Evolutionary conservation across 805 yeast species (phyloP).

Genomic region (Saturnispora galanensis): DNA sequence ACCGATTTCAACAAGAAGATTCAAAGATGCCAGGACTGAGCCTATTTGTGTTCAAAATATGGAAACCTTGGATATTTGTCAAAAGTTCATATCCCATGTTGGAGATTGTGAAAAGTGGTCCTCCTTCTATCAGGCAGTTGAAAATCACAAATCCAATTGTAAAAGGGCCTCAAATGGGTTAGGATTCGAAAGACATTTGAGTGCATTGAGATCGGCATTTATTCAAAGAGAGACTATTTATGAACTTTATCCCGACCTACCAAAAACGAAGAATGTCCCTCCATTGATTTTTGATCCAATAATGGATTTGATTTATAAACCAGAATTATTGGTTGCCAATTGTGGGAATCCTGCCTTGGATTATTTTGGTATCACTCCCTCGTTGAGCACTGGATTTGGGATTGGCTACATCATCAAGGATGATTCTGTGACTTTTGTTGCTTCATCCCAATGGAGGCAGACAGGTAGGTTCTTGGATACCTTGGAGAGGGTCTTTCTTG

Average conservation of each 20-base stretch:
- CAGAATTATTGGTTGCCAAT: constrained; percentile 36
- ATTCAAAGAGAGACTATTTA: constrained; percentile 39
- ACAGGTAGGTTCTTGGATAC: constrained; percentile 47
- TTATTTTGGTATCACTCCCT: constrained; percentile 52
- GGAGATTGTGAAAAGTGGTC: constrained; percentile 38
- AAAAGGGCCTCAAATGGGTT: constrained; percentile 46
- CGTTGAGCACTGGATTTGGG: constrained; percentile 49
- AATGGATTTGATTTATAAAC: constrained; percentile 27
- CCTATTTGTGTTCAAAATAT: constrained; percentile 57
- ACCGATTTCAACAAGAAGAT: constrained; percentile 58
- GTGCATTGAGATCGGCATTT: constrained; percentile 50
- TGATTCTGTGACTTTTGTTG: constrained; percentile 40
- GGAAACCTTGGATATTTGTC: constrained; percentile 41
- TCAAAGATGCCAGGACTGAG: constrained; percentile 61
- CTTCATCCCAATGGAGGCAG: constrained; percentile 52
- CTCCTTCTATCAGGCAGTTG: constrained; percentile 40
- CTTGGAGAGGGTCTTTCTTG: constrained; percentile 39
- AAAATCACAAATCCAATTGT: constrained; percentile 35
- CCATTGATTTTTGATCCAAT: constrained; percentile 36
- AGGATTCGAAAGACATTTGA: constrained; percentile 67
- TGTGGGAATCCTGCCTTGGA: constrained; percentile 54
- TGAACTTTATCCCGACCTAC: constrained; percentile 34
- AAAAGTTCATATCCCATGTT: constrained; percentile 51
- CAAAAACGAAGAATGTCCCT: constrained; percentile 28
- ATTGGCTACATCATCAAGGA: constrained; percentile 46